Percentiles rank a stretch among this genome's conserved stretches.
Evolutionary conservation across 75 land plant species (phyloP).

Genomic region (Pinus taeda): DNA sequence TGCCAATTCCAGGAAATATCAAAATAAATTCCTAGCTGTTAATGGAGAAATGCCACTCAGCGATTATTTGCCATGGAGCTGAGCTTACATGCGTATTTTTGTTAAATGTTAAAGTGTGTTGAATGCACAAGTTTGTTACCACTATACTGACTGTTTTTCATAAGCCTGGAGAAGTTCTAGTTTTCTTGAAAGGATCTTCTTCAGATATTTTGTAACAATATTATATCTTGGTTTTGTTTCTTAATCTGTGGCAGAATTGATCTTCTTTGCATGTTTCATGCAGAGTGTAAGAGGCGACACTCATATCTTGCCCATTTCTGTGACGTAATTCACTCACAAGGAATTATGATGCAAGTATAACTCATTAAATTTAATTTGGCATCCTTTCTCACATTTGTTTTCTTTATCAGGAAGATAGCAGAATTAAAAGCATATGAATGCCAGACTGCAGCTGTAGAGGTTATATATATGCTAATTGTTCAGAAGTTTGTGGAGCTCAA

Average conservation of each 20-base stretch:
- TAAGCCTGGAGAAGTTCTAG: background rate
- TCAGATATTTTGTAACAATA: background rate
- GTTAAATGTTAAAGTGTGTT: too few relatives aligned
- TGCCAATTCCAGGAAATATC: background rate
- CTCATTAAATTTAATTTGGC: background rate
- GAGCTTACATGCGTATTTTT: background rate
- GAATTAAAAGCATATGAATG: conserved; percentile 59
- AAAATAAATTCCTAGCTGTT: background rate
- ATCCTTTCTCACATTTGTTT: background rate
- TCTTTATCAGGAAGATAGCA: conserved; percentile 62
- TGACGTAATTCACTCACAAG: background rate
- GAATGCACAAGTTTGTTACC: too few relatives aligned
- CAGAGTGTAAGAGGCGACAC: background rate
- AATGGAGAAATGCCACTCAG: background rate
- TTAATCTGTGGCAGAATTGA: background rate
- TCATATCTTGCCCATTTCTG: background rate
- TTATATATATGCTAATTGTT: conserved; percentile 57
- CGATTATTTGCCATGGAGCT: background rate
- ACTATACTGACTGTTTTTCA: background rate
- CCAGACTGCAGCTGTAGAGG: conserved; percentile 54
- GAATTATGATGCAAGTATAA: background rate
- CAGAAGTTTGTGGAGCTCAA: conserved; percentile 55
- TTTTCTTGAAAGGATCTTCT: background rate
- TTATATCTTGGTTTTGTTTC: background rate
- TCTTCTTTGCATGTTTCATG: background rate